A percentile compares a stretch with the other conserved stretches of the same genome.
Evolutionary conservation across 345 rosid species (phyloP).

Genomic region (Citrus australasica): DNA sequence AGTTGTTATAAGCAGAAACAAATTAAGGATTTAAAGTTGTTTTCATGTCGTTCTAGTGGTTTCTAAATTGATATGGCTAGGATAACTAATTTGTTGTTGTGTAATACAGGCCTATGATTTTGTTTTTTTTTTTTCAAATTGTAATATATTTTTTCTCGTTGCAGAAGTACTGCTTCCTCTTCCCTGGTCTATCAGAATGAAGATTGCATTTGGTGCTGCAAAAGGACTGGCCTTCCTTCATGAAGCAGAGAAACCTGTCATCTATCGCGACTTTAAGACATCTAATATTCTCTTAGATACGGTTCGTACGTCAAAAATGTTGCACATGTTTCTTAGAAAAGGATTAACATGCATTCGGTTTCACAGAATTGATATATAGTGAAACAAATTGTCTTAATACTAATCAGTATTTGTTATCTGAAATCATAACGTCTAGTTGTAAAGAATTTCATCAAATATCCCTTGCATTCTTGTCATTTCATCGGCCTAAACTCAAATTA

Average conservation of each 20-base stretch:
- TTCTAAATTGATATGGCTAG: no score
- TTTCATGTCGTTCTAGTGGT: not conserved
- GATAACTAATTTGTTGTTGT: no score
- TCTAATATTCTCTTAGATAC: conserved; percentile 84
- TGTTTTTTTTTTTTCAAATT: no score
- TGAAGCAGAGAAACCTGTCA: conserved; percentile 93
- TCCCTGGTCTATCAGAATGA: conserved; percentile 53
- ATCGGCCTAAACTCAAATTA: not conserved
- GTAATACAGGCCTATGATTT: no score
- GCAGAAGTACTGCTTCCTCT: conserved; percentile 91
- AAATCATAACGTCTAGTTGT: not conserved
- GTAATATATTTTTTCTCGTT: conserved; percentile 8
- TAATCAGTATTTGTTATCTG: not conserved
- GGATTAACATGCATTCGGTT: not conserved
- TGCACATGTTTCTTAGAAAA: not conserved
- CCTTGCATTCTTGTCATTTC: not conserved
- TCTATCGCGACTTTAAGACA: conserved; percentile 94
- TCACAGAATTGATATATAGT: not conserved
- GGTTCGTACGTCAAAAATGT: conserved; percentile 40
- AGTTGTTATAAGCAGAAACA: not conserved
- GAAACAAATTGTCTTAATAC: not conserved
- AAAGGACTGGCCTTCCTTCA: conserved; percentile 97
- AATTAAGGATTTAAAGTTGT: not conserved
- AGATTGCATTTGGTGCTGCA: conserved; percentile 63
- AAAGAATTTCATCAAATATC: not conserved